phyloP scores from a whole-genome alignment of 371 early-diverging fungal species.

The Saksenaea vasiformis region DNA sequence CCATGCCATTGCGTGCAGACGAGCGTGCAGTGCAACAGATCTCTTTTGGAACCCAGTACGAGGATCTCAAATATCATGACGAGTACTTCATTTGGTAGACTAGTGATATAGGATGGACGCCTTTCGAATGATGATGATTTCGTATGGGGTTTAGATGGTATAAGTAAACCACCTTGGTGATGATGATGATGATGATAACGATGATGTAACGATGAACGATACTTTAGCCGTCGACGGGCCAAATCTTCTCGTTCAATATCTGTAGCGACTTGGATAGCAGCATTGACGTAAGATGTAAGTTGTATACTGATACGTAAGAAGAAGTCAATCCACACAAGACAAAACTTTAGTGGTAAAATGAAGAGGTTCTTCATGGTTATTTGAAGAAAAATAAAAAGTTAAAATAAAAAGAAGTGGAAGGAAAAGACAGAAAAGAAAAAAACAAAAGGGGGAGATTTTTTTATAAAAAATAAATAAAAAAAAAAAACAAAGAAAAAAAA shows the following conservation, averaged over 20 bases:
- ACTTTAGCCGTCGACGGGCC: not conserved
- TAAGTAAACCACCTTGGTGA: not conserved
- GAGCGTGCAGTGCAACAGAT: slow-evolving; percentile 26
- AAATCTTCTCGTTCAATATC: slow-evolving; percentile 1
- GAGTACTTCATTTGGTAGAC: slow-evolving; percentile 34
- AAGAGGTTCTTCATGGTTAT: slow-evolving; percentile 1
- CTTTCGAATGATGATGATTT: slow-evolving; percentile 5
- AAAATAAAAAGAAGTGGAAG: slow-evolving; percentile 1
- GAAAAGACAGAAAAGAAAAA: slow-evolving; percentile 4
- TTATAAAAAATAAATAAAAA: not conserved
- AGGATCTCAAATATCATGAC: slow-evolving; percentile 28
- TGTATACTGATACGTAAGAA: not conserved
- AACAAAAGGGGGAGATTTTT: slow-evolving; percentile 5
- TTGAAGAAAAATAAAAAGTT: not conserved
- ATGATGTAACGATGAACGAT: not conserved
- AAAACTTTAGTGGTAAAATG: not conserved
- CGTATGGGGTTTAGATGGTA: not conserved
- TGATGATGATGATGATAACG: not conserved
- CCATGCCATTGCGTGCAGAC: slow-evolving; percentile 40
- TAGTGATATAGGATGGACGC: slow-evolving; percentile 8
- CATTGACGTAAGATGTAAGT: not conserved
- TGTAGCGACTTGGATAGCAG: not conserved
- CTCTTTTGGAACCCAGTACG: slow-evolving; percentile 1
- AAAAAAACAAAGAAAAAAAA: slow-evolving; percentile 8
- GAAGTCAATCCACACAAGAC: not conserved